These are phyloP conservation scores for Quercus dentata DNA, from an alignment of 306 rosid species.

Conservation along the genomic window DNA sequence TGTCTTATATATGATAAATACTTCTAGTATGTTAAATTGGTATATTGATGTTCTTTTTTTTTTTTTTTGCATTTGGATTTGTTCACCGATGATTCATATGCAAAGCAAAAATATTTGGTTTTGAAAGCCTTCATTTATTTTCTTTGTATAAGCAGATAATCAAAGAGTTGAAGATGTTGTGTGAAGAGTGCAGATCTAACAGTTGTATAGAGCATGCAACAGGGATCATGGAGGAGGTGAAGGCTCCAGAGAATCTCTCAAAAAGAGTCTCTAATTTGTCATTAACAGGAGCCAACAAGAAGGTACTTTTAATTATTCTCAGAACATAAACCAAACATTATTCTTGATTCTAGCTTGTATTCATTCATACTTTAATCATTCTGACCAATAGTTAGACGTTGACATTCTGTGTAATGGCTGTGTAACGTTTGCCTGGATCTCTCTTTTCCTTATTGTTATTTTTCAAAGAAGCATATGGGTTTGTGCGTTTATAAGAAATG, in stretches of 20 bases:
- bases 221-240: conserved; percentile 52
- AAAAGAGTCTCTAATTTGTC: conserved; percentile 38
- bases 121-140: not conserved
- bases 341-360: not conserved
- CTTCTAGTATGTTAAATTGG: too few species aligned
- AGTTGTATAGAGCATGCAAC: conserved; percentile 57
- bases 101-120: not conserved
- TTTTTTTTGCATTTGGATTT: not conserved
- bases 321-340: not conserved
- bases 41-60: too few species aligned
- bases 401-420: not conserved
- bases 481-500: not conserved
- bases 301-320: conserved; percentile 25
- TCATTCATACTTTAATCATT: not conserved
- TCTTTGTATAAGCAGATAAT: conserved; percentile 22
- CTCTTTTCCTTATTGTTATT: too few species aligned
- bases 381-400: too few species aligned
- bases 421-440: not conserved
- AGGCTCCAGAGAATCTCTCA: conserved; percentile 55
- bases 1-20: too few species aligned
- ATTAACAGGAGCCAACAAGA: conserved; percentile 34
- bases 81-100: not conserved
- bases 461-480: too few species aligned
- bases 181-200: conserved; percentile 51
- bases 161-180: conserved; percentile 47